Evolutionary conservation across 148 eudicot genomes (phyloP), one percentile per base, ranked within the genome.

Genomic region (Pharnaceum exiguum): DNA sequence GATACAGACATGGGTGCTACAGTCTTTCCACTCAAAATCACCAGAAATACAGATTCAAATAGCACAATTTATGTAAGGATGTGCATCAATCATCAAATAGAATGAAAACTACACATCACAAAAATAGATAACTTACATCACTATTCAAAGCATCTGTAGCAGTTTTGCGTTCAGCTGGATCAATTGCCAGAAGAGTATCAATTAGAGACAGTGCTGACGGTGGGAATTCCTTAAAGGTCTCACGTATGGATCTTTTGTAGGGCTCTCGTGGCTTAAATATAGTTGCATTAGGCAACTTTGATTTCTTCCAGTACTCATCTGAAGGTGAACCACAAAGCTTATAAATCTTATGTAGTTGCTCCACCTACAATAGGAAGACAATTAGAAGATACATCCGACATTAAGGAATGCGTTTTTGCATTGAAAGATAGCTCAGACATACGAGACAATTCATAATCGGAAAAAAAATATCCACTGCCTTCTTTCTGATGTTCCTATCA

Each of bases 301-400:
- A 83, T 59, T 74, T 86, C 74, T 81, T 86, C 95, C 95, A 86
- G 65, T 83, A 86, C 49, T 86, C 95, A 58, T 86, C 95, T 44
- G 95, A 80, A 74, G 95, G 95, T 17, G 95, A 86, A 26, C 95
- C 95, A 67, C 95, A 86, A 21, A 86, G 68, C 79, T 86, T 86
- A 60, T 80, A 86, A 47, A 86, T 86, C 67, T 81, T 86, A 57
- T 86, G 95, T 46, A 86, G 71, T 66, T 86, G 95, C 48, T 86
- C 95, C 59, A 86, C 95, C 95, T 86, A 59, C 10, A 19, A 46
- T 43, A 39, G 9, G 11, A 44, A 57, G 9, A 56, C 7, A 10
- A 55, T 40, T 23, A 51, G 40, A 35, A 57, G 53, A 32, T 13
- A 38, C 21, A 26, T 15, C 33, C 1, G 10, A 27, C 5, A 16